A percentile compares a stretch with the other conserved stretches of the same genome.
Conservation (phyloP, 1,284 basidiomycete genomes). For the Crocinoboletus sp. region DNA sequence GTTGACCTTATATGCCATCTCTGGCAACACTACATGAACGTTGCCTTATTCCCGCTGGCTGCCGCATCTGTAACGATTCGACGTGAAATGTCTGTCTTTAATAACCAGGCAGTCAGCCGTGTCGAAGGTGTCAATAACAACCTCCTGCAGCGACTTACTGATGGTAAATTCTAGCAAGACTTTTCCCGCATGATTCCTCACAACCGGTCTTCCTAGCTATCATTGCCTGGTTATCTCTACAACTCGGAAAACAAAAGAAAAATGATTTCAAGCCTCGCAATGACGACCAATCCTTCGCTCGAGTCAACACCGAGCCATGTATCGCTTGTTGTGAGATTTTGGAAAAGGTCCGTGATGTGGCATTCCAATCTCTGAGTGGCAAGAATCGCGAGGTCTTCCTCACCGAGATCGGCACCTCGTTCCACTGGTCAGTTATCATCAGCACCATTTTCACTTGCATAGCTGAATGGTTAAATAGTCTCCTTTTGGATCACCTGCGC, state of each 20-base stretch:
- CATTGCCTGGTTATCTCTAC: conserved; percentile 62
- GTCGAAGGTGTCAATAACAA: conserved; percentile 86
- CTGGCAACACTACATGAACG: conserved; percentile 96
- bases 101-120: conserved; percentile 84
- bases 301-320: conserved; percentile 96
- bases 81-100: conserved; percentile 92
- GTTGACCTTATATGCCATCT: conserved; percentile 93
- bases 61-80: conserved; percentile 83
- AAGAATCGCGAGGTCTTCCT: conserved; percentile 92
- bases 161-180: conserved; percentile 50
- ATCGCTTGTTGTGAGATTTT: conserved; percentile 84
- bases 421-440: conserved; percentile 67
- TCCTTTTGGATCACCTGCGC: conserved; percentile 91
- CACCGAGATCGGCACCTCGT: conserved; percentile 91
- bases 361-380: conserved; percentile 74
- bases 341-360: conserved; percentile 74
- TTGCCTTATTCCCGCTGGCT: conserved; percentile 87
- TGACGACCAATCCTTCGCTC: conserved; percentile 91
- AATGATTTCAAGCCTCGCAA: conserved; percentile 97
- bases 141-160: conserved; percentile 80
- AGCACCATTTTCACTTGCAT: background rate
- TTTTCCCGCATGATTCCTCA: conserved; percentile 1
- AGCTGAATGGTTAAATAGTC: conserved; percentile 41
- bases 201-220: conserved; percentile 43
- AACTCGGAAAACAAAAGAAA: conserved; percentile 91